Conservation (phyloP, 2,329 filamentous ascomycete genomes). For the Chaetomiaceae sp. region DNA sequence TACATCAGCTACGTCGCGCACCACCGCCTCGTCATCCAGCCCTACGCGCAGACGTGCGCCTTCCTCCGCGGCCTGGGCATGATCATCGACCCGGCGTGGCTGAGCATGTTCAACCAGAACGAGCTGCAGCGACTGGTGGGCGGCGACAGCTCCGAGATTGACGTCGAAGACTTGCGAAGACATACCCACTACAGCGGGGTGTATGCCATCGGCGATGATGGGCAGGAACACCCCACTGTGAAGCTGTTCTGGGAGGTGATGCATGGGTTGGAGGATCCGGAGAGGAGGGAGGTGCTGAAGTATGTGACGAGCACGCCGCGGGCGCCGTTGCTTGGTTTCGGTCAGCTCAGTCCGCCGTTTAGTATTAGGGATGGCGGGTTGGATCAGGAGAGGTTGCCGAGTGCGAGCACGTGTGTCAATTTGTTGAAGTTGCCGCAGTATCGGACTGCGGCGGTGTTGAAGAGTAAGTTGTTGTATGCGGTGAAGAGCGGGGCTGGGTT, state of each 20-base stretch:
- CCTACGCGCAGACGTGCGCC: constrained; percentile 73
- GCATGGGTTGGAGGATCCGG: constrained; percentile 66
- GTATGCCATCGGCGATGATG: constrained; percentile 86
- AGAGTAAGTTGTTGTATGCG: constrained; percentile 82
- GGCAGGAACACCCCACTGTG: constrained; percentile 78
- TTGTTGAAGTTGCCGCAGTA: constrained; percentile 89
- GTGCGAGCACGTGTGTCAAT: constrained; percentile 94
- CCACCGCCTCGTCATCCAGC: constrained; percentile 79
- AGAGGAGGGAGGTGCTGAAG: constrained; percentile 82
- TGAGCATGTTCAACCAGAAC: constrained; percentile 97
- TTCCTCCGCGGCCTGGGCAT: constrained; percentile 81
- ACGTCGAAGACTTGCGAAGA: constrained; percentile 76
- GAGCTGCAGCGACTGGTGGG: constrained; percentile 92
- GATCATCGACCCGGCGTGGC: constrained; percentile 88
- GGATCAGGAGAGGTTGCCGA: constrained; percentile 76
- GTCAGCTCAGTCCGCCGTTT: constrained; percentile 78
- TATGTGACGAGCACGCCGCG: constrained; percentile 93
- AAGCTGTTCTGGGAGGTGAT: constrained; percentile 90
- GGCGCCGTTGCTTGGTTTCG: constrained; percentile 84
- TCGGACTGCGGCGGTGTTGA: constrained; percentile 57
- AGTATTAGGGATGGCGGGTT: constrained; percentile 79
- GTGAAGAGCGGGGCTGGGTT: constrained; percentile 89
- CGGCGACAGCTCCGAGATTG: constrained; percentile 79
- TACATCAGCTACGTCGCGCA: constrained; percentile 91
- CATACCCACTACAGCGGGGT: constrained; percentile 86